Percentiles rank a stretch among this genome's conserved stretches.
These are phyloP conservation scores for Tricharina praecox DNA, from an alignment of 495 filamentous ascomycete genomes.

Conservation along the genomic window DNA sequence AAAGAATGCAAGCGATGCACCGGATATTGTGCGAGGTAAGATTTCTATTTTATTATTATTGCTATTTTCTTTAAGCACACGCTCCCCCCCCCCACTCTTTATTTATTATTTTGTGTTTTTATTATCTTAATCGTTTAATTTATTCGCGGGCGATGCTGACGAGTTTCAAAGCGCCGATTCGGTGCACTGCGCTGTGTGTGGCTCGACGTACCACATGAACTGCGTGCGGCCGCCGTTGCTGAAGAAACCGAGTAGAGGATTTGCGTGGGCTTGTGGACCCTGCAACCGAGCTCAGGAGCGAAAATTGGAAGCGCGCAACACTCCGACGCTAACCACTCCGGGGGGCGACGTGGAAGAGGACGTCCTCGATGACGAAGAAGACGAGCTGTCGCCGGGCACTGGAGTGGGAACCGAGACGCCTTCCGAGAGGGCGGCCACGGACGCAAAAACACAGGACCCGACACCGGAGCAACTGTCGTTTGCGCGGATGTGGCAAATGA, in stretches of 20 bases:
- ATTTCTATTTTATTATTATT: slow-evolving; percentile 12
- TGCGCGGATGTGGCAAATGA: slow-evolving; percentile 86
- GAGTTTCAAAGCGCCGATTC: slow-evolving; percentile 54
- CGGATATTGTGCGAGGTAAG: slow-evolving; percentile 76
- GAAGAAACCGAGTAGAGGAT: slow-evolving; percentile 94
- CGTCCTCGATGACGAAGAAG: slow-evolving; percentile 55
- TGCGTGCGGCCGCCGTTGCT: slow-evolving; percentile 83
- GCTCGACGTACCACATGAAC: slow-evolving; percentile 93
- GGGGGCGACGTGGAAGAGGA: slow-evolving; percentile 56
- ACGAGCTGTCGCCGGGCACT: slow-evolving; percentile 40
- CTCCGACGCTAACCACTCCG: slow-evolving; percentile 47
- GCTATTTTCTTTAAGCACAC: neutral
- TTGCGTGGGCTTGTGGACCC: slow-evolving; percentile 93
- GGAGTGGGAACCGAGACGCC: slow-evolving; percentile 35
- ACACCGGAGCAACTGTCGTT: slow-evolving; percentile 84
- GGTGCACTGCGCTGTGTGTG: slow-evolving; percentile 90
- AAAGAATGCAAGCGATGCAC: slow-evolving; percentile 89
- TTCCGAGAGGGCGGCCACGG: slow-evolving; percentile 33
- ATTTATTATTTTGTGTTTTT: neutral
- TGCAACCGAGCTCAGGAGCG: slow-evolving; percentile 89
- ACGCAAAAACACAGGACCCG: slow-evolving; percentile 33
- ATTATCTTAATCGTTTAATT: neutral
- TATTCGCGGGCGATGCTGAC: slow-evolving; percentile 1
- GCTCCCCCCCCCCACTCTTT: too few relatives aligned
- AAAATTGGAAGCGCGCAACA: slow-evolving; percentile 79